Evolutionary conservation across 805 yeast genomes (phyloP), one percentile per base, ranked within the genome.

Genomic region (Kluyveromyces siamensis): DNA sequence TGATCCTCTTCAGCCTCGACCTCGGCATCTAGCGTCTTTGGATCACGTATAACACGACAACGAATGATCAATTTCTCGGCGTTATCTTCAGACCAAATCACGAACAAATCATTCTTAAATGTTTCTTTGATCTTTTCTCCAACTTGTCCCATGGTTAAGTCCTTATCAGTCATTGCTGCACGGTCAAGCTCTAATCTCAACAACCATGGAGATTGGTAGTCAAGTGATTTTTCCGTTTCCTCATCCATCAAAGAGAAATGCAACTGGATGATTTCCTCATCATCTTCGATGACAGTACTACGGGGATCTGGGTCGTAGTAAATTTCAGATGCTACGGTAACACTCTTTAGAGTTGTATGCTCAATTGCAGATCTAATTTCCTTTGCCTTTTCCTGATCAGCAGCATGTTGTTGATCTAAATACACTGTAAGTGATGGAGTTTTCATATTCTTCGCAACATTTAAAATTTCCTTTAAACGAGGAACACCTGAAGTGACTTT

Each of bases 391-490:
- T 90, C 97, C 68, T 90, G 91, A 60, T 93, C 96, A 44, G 79
- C 76, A 6, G 96, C 90, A 53, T 83, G 76, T 39, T 81, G 91
- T 6, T 83, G 81, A 44, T 87, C 76, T 66, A 93, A 72, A 66
- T 90, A 93, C n/a, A 91, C 96, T 9, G 96, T 89, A 65, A 91
- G 75, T 13, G 96, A 95, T n/a, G 99, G 99, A n/a, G 99, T 93
- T 72, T 91, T 93, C 76, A 93, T 90, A 61, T 87, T 91, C 73
- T 93, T 93, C 10, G 99, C 99, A 55, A 93, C 99, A 67, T 91
- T 91, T 69, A 93, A 79, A 80, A 93, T 93, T 74, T 90, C 98
- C 79, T 90, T 90, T 68, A 90, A 78, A 77, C 97, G 95, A 52
- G 97, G 97, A 64, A 89, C 96, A 80, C 96, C 96, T 55, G 91